Conservation (phyloP, 1,284 basidiomycete genomes). For the Leucoagaricus sp. region DNA sequence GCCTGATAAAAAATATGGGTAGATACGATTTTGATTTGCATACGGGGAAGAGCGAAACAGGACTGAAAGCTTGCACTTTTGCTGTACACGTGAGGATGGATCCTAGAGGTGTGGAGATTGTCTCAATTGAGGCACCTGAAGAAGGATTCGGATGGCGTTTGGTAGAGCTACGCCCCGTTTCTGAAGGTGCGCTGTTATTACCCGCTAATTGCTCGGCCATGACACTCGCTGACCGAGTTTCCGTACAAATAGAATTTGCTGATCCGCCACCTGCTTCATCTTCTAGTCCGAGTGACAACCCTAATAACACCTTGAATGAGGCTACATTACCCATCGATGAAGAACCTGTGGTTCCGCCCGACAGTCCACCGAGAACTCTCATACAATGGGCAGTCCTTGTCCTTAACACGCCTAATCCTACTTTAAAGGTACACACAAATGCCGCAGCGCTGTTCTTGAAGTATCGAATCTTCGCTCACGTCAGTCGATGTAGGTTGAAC, state of each 20-base stretch:
- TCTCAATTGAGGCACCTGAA: constrained; percentile 69
- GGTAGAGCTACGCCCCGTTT: constrained; percentile 78
- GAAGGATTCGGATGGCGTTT: constrained; percentile 64
- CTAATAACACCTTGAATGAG: constrained; percentile 16
- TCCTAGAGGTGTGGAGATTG: constrained; percentile 44
- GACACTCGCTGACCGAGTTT: background rate
- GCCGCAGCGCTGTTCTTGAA: background rate
- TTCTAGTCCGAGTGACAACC: constrained; percentile 19
- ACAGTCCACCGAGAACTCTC: constrained; percentile 58
- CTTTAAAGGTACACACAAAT: constrained; percentile 52
- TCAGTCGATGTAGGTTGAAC: constrained; percentile 48
- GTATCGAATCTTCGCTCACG: constrained; percentile 1
- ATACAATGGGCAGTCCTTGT: constrained; percentile 79
- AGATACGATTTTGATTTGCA: constrained; percentile 76
- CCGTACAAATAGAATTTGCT: constrained; percentile 56
- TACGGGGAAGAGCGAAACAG: constrained; percentile 77
- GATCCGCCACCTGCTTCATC: constrained; percentile 57
- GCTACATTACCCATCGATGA: constrained; percentile 17
- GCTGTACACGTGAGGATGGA: constrained; percentile 54
- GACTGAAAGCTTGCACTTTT: constrained; percentile 80
- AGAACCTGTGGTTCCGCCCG: constrained; percentile 50
- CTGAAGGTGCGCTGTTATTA: constrained; percentile 57
- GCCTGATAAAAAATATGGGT: background rate
- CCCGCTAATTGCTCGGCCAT: background rate
- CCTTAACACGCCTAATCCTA: constrained; percentile 70